phyloP scores from a whole-genome alignment of 164 flowering plant genomes.

The Magnolia officinalis region DNA sequence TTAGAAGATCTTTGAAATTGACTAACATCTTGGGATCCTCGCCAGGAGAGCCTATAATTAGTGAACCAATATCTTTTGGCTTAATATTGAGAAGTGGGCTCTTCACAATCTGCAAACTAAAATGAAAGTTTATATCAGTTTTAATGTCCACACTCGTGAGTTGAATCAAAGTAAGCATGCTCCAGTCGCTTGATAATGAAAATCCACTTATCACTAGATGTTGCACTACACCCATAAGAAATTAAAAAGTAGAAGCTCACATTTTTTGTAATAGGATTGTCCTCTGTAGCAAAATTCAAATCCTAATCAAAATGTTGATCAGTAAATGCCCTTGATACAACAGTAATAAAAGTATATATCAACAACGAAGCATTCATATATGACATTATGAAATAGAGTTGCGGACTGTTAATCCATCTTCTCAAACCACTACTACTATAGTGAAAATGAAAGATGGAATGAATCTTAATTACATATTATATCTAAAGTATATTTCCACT shows the following conservation, averaged over 20 bases:
- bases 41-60: conserved; percentile 67
- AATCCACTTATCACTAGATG: neutral
- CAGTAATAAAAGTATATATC: neutral
- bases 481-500: no score
- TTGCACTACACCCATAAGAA: neutral
- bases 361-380: neutral
- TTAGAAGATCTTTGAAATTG: conserved; percentile 87
- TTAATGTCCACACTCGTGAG: neutral
- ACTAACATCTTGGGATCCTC: conserved; percentile 93
- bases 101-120: conserved; percentile 56
- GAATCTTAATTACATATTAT: no score
- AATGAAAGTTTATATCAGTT: neutral
- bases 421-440: no score
- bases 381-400: no score
- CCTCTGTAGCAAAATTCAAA: conserved; percentile 87
- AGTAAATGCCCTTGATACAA: conserved; percentile 72
- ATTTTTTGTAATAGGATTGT: conserved; percentile 92
- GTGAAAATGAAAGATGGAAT: no score
- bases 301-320: conserved; percentile 94
- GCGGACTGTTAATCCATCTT: no score
- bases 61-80: conserved; percentile 77
- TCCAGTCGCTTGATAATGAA: neutral
- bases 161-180: neutral
- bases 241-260: conserved; percentile 25
- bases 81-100: conserved; percentile 72